These are phyloP conservation scores for Neonectria hederae DNA, from an alignment of 2,329 filamentous ascomycete genomes.

Conservation along the genomic window DNA sequence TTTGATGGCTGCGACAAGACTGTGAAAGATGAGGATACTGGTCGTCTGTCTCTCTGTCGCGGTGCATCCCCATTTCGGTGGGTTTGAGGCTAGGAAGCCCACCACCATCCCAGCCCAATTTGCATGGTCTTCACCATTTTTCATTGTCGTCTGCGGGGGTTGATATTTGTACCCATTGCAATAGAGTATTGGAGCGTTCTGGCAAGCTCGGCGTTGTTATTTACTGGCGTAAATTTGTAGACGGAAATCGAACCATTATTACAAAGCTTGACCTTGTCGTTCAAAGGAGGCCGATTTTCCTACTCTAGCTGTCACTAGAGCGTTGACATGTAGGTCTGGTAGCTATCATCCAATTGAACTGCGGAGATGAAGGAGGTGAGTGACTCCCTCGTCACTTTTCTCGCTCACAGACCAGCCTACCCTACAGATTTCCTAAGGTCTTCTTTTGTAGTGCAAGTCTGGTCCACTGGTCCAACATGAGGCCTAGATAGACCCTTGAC, in stretches of 20 bases:
- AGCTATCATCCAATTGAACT: not conserved
- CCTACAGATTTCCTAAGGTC: not conserved
- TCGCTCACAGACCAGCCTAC: too few relatives aligned
- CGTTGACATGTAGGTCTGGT: too few relatives aligned
- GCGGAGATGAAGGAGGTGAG: not conserved
- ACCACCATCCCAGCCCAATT: not conserved
- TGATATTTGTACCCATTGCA: not conserved
- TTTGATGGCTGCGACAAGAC: not conserved
- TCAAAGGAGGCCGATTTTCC: too few relatives aligned
- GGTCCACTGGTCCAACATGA: too few relatives aligned
- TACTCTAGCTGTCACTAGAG: too few relatives aligned
- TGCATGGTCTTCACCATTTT: constrained; percentile 5
- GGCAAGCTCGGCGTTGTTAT: not conserved
- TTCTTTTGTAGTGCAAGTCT: not conserved
- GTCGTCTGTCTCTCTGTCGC: not conserved
- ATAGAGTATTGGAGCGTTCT: constrained; percentile 1
- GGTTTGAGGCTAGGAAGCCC: not conserved
- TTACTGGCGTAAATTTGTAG: not conserved
- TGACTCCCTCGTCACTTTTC: not conserved
- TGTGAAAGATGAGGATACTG: too few relatives aligned
- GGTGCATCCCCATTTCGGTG: not conserved
- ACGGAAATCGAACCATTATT: not conserved
- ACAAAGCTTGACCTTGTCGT: too few relatives aligned
- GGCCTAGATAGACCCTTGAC: too few relatives aligned
- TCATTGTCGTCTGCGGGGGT: not conserved